phyloP scores from a whole-genome alignment of 2,329 filamentous ascomycete species.

The Rugonectria rugulosa region DNA sequence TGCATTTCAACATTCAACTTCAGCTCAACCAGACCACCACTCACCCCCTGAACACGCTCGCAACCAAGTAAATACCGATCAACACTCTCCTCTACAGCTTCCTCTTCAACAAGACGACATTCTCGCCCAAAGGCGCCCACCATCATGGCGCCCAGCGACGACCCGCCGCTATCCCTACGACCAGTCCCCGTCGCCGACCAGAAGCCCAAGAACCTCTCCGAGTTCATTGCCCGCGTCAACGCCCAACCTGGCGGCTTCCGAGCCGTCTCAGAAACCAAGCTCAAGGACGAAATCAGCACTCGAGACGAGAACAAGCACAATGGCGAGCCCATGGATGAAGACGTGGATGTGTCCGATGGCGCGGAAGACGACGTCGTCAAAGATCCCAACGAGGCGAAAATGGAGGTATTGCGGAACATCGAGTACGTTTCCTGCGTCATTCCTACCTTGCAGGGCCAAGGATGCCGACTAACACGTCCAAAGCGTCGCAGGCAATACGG shows the following conservation, averaged over 20 bases:
- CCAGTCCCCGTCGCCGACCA: constrained; percentile 61
- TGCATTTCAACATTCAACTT: too few species aligned
- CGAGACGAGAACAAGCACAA: constrained; percentile 52
- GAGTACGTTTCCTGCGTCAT: constrained; percentile 52
- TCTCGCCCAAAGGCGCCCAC: not conserved
- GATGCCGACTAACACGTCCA: constrained; percentile 7
- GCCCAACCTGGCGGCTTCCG: constrained; percentile 82
- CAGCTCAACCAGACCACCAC: not conserved
- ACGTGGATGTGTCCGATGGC: constrained; percentile 55
- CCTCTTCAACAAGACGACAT: not conserved
- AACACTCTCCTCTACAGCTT: constrained; percentile 1
- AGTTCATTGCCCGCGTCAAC: constrained; percentile 82
- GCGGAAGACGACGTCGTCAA: constrained; percentile 53
- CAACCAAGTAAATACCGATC: not conserved
- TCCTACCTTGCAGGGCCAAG: not conserved
- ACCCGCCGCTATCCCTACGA: constrained; percentile 48
- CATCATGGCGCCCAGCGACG: constrained; percentile 43
- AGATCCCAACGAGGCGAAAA: constrained; percentile 58
- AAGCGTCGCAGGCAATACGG: constrained; percentile 58
- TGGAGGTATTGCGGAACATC: constrained; percentile 65
- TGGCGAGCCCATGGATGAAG: constrained; percentile 53
- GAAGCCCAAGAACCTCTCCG: constrained; percentile 68
- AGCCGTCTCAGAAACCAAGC: constrained; percentile 74
- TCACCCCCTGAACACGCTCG: not conserved
- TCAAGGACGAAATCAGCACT: constrained; percentile 72